These are phyloP conservation scores for Dichomitus squalens DNA, from an alignment of 1,284 basidiomycete genomes.

Conservation along the genomic window DNA sequence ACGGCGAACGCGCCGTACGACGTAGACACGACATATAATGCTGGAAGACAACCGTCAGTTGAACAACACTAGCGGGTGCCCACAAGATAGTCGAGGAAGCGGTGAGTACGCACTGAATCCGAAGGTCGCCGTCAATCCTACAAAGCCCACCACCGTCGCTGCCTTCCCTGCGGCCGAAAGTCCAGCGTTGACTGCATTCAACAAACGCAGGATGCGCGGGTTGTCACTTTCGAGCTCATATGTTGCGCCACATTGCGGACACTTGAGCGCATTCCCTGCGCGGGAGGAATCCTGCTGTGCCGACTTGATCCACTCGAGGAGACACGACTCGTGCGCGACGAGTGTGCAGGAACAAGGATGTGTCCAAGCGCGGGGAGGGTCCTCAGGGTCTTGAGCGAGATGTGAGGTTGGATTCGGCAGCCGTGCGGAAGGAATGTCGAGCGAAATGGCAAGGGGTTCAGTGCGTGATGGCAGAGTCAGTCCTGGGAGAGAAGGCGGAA, in stretches of 20 bases:
- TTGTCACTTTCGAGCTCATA: slow-evolving; percentile 71
- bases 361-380: slow-evolving; percentile 61
- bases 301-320: slow-evolving; percentile 75
- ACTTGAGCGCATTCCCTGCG: slow-evolving; percentile 67
- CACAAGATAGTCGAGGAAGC: not conserved
- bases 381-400: slow-evolving; percentile 39
- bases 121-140: slow-evolving; percentile 44
- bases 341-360: slow-evolving; percentile 82
- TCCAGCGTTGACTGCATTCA: slow-evolving; percentile 51
- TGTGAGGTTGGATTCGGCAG: not conserved
- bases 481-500: not conserved
- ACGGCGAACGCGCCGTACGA: slow-evolving; percentile 77
- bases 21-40: slow-evolving; percentile 61
- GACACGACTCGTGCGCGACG: slow-evolving; percentile 76
- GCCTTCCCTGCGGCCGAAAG: slow-evolving; percentile 52
- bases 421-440: no score
- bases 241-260: slow-evolving; percentile 70
- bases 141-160: slow-evolving; percentile 49
- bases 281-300: slow-evolving; percentile 56
- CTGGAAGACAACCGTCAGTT: slow-evolving; percentile 35
- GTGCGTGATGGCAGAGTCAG: not conserved
- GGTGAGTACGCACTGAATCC: slow-evolving; percentile 39
- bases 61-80: no score
- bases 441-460: not conserved
- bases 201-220: slow-evolving; percentile 49